Conservation (phyloP, 805 yeast species). For the Zygotorulaspora chibaensis region DNA sequence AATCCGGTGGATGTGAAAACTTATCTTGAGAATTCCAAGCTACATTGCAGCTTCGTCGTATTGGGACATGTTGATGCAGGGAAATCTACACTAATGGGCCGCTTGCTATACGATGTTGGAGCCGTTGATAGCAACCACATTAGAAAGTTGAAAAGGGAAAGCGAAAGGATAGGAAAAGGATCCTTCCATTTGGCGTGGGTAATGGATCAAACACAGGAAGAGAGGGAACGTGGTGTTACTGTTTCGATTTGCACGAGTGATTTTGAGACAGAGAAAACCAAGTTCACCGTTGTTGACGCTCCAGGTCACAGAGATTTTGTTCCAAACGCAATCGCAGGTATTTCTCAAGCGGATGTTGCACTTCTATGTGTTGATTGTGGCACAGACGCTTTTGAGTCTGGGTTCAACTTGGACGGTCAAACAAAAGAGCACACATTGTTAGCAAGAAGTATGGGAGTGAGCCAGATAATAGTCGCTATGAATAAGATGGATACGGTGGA, state of each 20-base stretch:
- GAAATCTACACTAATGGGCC: conserved; percentile 98
- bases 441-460: conserved; percentile 96
- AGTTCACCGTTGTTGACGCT: conserved; percentile 96
- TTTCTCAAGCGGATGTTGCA: conserved; percentile 98
- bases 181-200: conserved; percentile 99
- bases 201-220: conserved; percentile 98
- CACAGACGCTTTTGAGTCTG: conserved; percentile 98
- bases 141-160: conserved; percentile 94
- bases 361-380: conserved; percentile 93
- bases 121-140: conserved; percentile 96
- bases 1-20: conserved; percentile 57
- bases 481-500: conserved; percentile 82
- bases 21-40: conserved; percentile 86
- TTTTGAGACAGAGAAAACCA: conserved; percentile 90
- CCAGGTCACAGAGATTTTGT: conserved; percentile 99
- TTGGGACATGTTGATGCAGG: conserved; percentile 99
- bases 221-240: conserved; percentile 97
- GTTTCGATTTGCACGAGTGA: conserved; percentile 97
- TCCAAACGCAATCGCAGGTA: conserved; percentile 98
- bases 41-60: conserved; percentile 91
- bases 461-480: conserved; percentile 83
- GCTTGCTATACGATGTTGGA: conserved; percentile 84
- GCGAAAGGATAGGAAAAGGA: conserved; percentile 97
- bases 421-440: conserved; percentile 94
- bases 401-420: conserved; percentile 97